phyloP scores from a whole-genome alignment of 1,284 basidiomycete genomes.

The Thecaphora frezii region DNA sequence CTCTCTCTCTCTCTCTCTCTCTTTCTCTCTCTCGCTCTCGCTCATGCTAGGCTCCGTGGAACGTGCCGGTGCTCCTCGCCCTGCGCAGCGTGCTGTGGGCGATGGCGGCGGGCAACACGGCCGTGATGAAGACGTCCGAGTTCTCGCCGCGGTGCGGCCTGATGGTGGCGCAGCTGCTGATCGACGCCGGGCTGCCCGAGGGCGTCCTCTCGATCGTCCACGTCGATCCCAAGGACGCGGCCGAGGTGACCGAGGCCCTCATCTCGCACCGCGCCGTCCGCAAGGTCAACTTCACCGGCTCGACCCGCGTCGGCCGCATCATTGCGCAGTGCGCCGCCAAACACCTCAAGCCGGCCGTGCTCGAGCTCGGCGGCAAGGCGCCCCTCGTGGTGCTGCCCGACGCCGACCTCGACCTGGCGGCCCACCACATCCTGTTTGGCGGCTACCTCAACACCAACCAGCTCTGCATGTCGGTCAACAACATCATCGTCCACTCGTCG shows the following conservation, averaged over 20 bases:
- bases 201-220: conserved; percentile 69
- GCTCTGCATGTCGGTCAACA: conserved; percentile 73
- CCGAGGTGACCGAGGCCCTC: conserved; percentile 64
- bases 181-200: conserved; percentile 66
- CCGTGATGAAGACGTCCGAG: conserved; percentile 69
- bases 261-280: conserved; percentile 66
- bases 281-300: conserved; percentile 62
- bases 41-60: conserved; percentile 39
- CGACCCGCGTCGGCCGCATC: conserved; percentile 73
- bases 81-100: conserved; percentile 65
- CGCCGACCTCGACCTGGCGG: conserved; percentile 68
- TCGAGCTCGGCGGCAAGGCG: conserved; percentile 63
- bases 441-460: conserved; percentile 69
- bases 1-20: background rate
- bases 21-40: background rate
- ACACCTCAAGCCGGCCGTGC: conserved; percentile 67
- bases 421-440: conserved; percentile 61
- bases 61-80: conserved; percentile 53
- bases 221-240: conserved; percentile 63
- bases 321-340: conserved; percentile 80
- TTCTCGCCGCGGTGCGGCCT: conserved; percentile 65
- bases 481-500: conserved; percentile 66
- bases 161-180: conserved; percentile 63
- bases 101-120: conserved; percentile 69
- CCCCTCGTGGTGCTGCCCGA: conserved; percentile 65